Percentiles rank a stretch among this genome's conserved stretches.
Evolutionary conservation across 2,329 filamentous ascomycete species (phyloP).

Genomic region (Zymoseptoria ardabiliae): DNA sequence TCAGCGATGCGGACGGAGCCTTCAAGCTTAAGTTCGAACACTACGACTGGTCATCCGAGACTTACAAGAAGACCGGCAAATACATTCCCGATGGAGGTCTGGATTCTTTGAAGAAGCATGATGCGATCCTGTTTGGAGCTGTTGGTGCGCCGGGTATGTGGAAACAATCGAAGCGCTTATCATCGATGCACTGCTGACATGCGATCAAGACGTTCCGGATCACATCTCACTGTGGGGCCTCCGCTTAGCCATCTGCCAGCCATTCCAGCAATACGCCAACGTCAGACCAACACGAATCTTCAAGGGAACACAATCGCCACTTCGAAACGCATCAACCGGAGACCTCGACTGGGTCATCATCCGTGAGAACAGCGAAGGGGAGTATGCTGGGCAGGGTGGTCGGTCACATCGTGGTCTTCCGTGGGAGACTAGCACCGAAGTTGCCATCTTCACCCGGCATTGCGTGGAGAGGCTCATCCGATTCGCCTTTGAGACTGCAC

Average conservation of each 20-base stretch:
- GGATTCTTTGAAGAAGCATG: conserved; percentile 50
- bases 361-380: conserved; percentile 60
- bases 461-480: conserved; percentile 53
- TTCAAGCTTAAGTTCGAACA: conserved; percentile 56
- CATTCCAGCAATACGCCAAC: conserved; percentile 52
- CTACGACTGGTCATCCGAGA: conserved; percentile 61
- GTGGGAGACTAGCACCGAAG: conserved; percentile 57
- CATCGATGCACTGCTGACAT: neutral
- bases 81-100: conserved; percentile 58
- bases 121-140: conserved; percentile 62
- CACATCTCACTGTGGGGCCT: conserved; percentile 46
- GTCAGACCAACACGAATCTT: conserved; percentile 54
- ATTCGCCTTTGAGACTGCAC: conserved; percentile 57
- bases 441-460: conserved; percentile 56
- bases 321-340: conserved; percentile 46
- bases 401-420: conserved; percentile 51
- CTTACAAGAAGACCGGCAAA: conserved; percentile 57
- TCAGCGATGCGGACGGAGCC: conserved; percentile 42
- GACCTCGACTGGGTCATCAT: conserved; percentile 62
- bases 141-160: conserved; percentile 52
- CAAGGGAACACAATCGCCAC: conserved; percentile 52
- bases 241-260: conserved; percentile 48
- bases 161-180: neutral
- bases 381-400: conserved; percentile 59
- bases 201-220: conserved; percentile 43